Evolutionary conservation across 345 rosid genomes (phyloP).

Genomic region (Balakata baccata): DNA sequence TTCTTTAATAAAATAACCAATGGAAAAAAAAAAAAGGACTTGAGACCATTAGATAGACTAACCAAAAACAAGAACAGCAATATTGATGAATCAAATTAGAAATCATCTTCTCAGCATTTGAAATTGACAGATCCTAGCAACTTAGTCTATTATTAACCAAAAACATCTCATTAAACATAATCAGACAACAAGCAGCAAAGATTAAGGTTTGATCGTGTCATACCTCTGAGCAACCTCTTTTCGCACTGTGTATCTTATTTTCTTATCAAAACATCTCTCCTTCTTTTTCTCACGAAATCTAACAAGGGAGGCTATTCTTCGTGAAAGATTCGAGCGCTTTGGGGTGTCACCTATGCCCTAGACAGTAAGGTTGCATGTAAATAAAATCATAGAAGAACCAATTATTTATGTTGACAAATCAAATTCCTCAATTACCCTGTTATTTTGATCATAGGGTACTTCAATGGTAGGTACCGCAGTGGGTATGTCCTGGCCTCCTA

Average conservation of each 20-base stretch:
- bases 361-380: slow-evolving; percentile 19
- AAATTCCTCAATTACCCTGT: slow-evolving; percentile 35
- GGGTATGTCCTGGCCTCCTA: slow-evolving; percentile 58
- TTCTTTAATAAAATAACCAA: background rate
- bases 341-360: slow-evolving; percentile 44
- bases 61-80: background rate
- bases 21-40: too few relatives aligned
- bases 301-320: slow-evolving; percentile 68
- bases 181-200: background rate
- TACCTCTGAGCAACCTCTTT: slow-evolving; percentile 81
- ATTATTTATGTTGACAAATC: background rate
- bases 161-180: background rate
- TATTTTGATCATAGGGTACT: slow-evolving; percentile 43
- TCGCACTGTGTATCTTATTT: slow-evolving; percentile 65
- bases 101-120: background rate
- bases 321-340: slow-evolving; percentile 55
- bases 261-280: slow-evolving; percentile 81
- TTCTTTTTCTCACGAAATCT: slow-evolving; percentile 73
- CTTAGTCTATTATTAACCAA: background rate
- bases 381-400: slow-evolving; percentile 3
- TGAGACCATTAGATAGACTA: background rate
- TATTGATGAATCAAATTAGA: too few relatives aligned
- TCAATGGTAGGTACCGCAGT: slow-evolving; percentile 50
- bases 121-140: slow-evolving; percentile 1
- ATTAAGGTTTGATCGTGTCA: background rate